A percentile compares a stretch with the other conserved stretches of the same genome.
Conservation (phyloP, 2,329 filamentous ascomycete species). For the Camillea tinctor region DNA sequence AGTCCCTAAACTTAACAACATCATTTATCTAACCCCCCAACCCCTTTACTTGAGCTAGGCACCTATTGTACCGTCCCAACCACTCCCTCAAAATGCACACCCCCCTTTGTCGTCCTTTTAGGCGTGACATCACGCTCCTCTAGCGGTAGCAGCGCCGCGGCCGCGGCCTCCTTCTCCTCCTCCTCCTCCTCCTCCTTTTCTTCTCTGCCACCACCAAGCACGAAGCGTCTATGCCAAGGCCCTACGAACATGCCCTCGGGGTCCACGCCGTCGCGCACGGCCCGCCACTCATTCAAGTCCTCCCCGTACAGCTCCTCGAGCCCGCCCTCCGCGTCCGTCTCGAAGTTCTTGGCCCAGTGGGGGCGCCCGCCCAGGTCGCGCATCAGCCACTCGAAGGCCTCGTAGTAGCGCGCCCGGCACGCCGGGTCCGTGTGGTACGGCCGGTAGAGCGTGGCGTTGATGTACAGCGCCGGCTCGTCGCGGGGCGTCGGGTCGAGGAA, state of each 20-base stretch:
- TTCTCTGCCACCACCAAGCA: no score
- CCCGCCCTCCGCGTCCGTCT: conserved; percentile 55
- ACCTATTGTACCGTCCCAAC: conserved; percentile 12
- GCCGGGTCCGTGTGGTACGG: conserved; percentile 78
- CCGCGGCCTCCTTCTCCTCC: conserved; percentile 31
- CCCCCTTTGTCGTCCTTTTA: conserved; percentile 12
- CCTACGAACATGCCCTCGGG: conserved; percentile 86
- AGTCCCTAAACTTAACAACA: not conserved
- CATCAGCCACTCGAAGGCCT: conserved; percentile 91
- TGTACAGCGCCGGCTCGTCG: conserved; percentile 74
- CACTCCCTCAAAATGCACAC: conserved; percentile 21
- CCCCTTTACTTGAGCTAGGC: no score
- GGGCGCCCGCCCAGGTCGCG: conserved; percentile 76
- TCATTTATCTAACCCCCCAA: not conserved
- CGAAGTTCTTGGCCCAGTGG: conserved; percentile 94
- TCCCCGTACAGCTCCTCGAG: conserved; percentile 68
- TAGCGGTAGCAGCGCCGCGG: conserved; percentile 19
- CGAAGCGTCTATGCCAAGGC: conserved; percentile 77
- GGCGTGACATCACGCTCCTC: conserved; percentile 31
- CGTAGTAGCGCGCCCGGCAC: conserved; percentile 74
- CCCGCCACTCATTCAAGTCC: conserved; percentile 65
- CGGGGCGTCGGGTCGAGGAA: conserved; percentile 68
- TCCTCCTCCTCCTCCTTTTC: no score
- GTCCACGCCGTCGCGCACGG: conserved; percentile 68
- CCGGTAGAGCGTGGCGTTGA: conserved; percentile 87